Conservation (phyloP, 2,329 filamentous ascomycete species). For the Stagonosporopsis cucurbitacearum region DNA sequence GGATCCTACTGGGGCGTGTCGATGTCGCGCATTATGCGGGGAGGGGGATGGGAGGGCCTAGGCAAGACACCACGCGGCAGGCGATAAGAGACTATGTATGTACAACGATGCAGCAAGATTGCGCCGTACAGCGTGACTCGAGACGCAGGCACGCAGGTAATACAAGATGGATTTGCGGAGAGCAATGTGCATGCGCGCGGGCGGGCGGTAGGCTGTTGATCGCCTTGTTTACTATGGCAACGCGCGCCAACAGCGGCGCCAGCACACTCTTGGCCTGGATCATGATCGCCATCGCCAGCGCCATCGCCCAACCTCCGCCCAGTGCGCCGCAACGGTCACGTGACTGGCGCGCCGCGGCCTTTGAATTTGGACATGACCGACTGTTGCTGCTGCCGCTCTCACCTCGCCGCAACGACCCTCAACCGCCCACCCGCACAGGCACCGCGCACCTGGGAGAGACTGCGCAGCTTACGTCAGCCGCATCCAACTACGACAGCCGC, state of each 20-base stretch:
- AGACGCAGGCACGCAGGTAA: constrained; percentile 18
- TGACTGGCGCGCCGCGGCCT: constrained; percentile 11
- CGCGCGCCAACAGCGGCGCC: constrained; percentile 13
- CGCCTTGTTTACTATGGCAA: constrained; percentile 31
- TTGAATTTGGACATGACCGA: constrained; percentile 11
- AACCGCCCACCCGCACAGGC: constrained; percentile 1
- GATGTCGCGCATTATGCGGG: constrained; percentile 33
- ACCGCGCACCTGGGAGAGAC: background rate
- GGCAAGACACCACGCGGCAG: constrained; percentile 19
- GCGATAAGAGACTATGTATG: constrained; percentile 36
- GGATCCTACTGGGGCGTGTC: constrained; percentile 25
- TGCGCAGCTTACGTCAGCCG: background rate
- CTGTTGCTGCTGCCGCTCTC: background rate
- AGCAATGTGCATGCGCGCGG: constrained; percentile 17
- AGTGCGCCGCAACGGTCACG: too few species aligned
- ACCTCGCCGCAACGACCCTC: background rate
- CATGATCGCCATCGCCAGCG: too few species aligned
- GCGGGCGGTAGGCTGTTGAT: constrained; percentile 19
- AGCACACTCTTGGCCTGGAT: constrained; percentile 3
- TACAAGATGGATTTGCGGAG: constrained; percentile 19
- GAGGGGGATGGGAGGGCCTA: constrained; percentile 17
- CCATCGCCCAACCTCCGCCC: too few species aligned
- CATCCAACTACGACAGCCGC: background rate
- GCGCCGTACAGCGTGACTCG: constrained; percentile 17
- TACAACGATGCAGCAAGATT: constrained; percentile 33